A percentile compares a stretch with the other conserved stretches of the same genome.
Evolutionary conservation across 805 yeast genomes (phyloP).

Genomic region (Zygosaccharomyces gambellarensis): DNA sequence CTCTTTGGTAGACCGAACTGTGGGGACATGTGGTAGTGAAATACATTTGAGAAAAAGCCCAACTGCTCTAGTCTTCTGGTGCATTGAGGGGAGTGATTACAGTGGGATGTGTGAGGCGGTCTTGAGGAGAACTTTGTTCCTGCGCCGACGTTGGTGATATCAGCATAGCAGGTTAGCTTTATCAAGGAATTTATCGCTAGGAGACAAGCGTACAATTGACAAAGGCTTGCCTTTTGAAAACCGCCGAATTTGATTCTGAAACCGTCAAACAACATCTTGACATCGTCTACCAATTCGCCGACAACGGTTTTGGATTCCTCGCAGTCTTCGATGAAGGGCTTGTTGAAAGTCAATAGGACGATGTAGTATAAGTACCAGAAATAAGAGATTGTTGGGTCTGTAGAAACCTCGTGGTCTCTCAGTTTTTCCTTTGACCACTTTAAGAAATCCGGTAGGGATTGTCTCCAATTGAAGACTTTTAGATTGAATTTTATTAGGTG

Average conservation of each 20-base stretch:
- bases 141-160: constrained; percentile 1
- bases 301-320: constrained; percentile 28
- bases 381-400: constrained; percentile 50
- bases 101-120: neutral
- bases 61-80: constrained; percentile 17
- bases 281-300: constrained; percentile 28
- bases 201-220: constrained; percentile 34
- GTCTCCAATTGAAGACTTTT: constrained; percentile 50
- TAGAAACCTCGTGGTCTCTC: constrained; percentile 38
- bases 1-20: constrained; percentile 24
- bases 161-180: constrained; percentile 19
- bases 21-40: constrained; percentile 24
- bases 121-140: constrained; percentile 1
- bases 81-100: constrained; percentile 2
- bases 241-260: constrained; percentile 25
- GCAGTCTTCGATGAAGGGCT: constrained; percentile 50
- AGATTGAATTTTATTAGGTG: constrained; percentile 42
- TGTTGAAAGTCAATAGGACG: constrained; percentile 51
- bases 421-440: constrained; percentile 46
- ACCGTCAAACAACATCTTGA: constrained; percentile 27
- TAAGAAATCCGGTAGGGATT: constrained; percentile 43
- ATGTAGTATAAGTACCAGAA: constrained; percentile 56
- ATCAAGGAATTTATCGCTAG: constrained; percentile 30
- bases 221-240: constrained; percentile 26
- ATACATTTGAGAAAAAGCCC: constrained; percentile 24